Base-by-base conservation (phyloP, 495 filamentous ascomycete genomes). In the Arthonia radiata region DNA sequence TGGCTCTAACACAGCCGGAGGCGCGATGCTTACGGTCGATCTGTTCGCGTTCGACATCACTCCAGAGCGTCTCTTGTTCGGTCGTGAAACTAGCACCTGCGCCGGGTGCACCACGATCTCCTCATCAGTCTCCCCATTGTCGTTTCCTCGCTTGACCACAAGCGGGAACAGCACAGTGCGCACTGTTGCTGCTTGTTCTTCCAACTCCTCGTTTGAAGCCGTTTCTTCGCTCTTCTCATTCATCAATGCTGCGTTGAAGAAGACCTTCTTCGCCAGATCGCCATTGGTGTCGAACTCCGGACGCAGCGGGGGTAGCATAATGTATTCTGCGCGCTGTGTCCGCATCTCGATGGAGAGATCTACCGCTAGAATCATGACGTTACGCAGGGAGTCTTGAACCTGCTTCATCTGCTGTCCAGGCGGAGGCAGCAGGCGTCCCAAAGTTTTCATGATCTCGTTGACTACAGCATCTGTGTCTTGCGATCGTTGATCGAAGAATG, bases 281-380 rank as follows among this genome's bases (percentile, higher is more conserved):
- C 86, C 86, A 34, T 79, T 72, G 35, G 68, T 72, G 48, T 94
- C 82, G 51, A 86, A 94, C 40, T 91, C 79, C 7, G 89, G 83
- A 36, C 81, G 77, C n/a, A 89, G 57, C 5, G 86, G 82, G 3
- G 83, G 83, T 4, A 91, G 68, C 82, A 97, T 93, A 48, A 86
- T 79, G 49, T 83, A 97, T 47, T 93, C 82, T 11, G 86, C 79
- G 9, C 81, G 60, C 44, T 97, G 86, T 11, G 71, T 83, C 37
- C 86, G 77, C 89, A 97, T 93, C 54, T 93, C 80, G 34, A 94
- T 66, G 3, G 81, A 77, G 3, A 97, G 59, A 23, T 70, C 71
- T 18, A 83, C 83, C 0, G 86, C 83, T 17, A 75, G 59, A 30
- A 61, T 61, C 35, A 93, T 61, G 10, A 94, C 73, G 38, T 76